Evolutionary conservation across 73 alveolate genomes (phyloP).

Genomic region (Stentor roeselii): DNA sequence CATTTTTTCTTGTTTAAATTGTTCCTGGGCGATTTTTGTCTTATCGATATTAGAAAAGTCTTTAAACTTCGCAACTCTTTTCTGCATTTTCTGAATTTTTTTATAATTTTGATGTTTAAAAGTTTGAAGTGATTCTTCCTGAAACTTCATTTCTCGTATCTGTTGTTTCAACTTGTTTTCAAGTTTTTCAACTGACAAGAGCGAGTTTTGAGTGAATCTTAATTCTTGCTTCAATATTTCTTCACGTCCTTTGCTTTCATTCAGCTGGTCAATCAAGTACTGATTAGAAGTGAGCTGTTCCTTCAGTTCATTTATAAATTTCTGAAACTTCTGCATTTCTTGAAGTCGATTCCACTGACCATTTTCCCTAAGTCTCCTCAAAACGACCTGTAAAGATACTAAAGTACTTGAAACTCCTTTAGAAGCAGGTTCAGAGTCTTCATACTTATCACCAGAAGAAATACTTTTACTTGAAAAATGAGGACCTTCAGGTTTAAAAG

Average conservation of each 20-base stretch:
- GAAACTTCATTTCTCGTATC: background rate
- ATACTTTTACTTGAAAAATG: background rate
- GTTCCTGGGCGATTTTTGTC: background rate
- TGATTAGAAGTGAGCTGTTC: background rate
- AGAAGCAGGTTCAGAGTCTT: background rate
- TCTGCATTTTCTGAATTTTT: background rate
- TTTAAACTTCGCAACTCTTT: background rate
- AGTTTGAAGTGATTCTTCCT: background rate
- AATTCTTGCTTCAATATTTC: background rate
- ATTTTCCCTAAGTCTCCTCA: background rate
- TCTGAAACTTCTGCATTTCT: background rate
- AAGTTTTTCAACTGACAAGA: background rate
- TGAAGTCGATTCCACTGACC: background rate
- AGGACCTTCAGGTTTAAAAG: background rate
- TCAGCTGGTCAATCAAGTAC: background rate
- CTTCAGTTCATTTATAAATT: background rate
- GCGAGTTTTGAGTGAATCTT: background rate
- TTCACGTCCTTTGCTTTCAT: background rate
- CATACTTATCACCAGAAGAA: background rate
- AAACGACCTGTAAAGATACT: background rate
- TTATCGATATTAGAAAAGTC: background rate
- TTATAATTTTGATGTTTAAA: too few species aligned
- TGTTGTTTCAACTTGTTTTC: background rate
- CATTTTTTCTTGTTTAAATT: background rate
- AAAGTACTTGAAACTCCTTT: background rate